Percentiles rank a stretch among this genome's conserved stretches.
Evolutionary conservation across 257 asterid genomes (phyloP).

Genomic region (Ligustrum vulgare): DNA sequence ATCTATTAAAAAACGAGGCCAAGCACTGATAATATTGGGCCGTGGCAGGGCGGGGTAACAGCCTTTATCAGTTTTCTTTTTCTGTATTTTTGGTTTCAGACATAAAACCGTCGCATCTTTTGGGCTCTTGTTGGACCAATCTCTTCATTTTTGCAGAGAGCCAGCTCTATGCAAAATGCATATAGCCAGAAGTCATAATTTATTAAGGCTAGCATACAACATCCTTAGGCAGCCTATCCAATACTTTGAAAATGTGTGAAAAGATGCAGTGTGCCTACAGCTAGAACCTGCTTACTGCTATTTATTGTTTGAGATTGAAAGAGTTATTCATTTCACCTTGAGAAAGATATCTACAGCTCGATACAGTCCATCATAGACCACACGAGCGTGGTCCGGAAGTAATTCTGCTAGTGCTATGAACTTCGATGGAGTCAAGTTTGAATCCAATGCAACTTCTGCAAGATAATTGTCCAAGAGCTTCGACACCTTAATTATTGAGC

Average conservation of each 20-base stretch:
- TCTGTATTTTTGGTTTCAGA: too few species aligned
- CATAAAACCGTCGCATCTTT: too few species aligned
- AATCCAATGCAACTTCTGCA: constrained; percentile 78
- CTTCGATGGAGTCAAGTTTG: constrained; percentile 68
- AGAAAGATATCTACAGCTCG: constrained; percentile 89
- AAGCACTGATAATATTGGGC: neutral
- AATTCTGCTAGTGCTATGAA: constrained; percentile 69
- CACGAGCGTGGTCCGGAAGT: constrained; percentile 90
- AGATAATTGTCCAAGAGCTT: constrained; percentile 76
- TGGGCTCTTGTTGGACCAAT: too few species aligned
- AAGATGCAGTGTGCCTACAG: neutral
- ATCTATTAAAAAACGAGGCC: neutral
- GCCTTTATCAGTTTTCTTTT: neutral
- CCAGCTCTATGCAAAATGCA: neutral
- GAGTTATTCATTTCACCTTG: constrained; percentile 56
- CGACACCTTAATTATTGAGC: constrained; percentile 82
- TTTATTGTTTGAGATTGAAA: constrained; percentile 1
- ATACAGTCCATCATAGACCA: constrained; percentile 72
- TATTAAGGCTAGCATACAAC: neutral
- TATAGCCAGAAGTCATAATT: neutral
- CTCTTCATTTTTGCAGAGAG: neutral
- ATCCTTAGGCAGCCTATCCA: neutral
- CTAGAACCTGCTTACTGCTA: neutral
- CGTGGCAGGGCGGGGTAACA: neutral
- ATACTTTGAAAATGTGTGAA: neutral